These are phyloP conservation scores for Pseudogymnoascus sp. DNA, from an alignment of 2,329 filamentous ascomycete species.

Conservation along the genomic window DNA sequence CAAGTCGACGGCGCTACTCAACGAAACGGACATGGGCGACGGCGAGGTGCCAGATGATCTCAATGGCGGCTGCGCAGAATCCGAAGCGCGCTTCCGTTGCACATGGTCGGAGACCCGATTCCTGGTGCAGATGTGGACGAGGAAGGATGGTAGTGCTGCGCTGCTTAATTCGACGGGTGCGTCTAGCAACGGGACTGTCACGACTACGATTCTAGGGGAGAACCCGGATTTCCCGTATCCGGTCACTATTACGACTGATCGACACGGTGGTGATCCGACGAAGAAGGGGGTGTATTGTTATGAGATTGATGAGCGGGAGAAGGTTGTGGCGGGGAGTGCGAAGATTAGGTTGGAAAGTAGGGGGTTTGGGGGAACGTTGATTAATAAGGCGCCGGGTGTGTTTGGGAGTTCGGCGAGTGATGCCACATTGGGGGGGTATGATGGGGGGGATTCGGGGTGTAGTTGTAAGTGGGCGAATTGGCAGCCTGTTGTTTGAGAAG, in stretches of 20 bases:
- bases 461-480: slow-evolving; percentile 52
- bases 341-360: slow-evolving; percentile 42
- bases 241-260: slow-evolving; percentile 51
- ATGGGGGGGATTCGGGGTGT: slow-evolving; percentile 56
- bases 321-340: slow-evolving; percentile 36
- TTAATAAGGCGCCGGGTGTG: slow-evolving; percentile 41
- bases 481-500: background rate
- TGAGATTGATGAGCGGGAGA: slow-evolving; percentile 39
- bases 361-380: slow-evolving; percentile 40
- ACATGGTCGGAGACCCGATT: slow-evolving; percentile 54
- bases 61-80: slow-evolving; percentile 45
- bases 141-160: slow-evolving; percentile 35
- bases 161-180: slow-evolving; percentile 29
- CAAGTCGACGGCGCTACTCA: slow-evolving; percentile 45
- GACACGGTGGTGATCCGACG: slow-evolving; percentile 48
- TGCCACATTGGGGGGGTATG: slow-evolving; percentile 47
- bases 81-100: slow-evolving; percentile 46
- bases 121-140: slow-evolving; percentile 59
- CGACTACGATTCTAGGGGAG: slow-evolving; percentile 31
- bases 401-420: slow-evolving; percentile 31
- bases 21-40: slow-evolving; percentile 33
- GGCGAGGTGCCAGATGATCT: slow-evolving; percentile 39
- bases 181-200: slow-evolving; percentile 11
- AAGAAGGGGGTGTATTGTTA: slow-evolving; percentile 49
- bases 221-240: slow-evolving; percentile 53